Percentiles rank a stretch among this genome's conserved stretches.
These are phyloP conservation scores for Pterocarpus santalinus DNA, from an alignment of 306 rosid species.

Conservation along the genomic window DNA sequence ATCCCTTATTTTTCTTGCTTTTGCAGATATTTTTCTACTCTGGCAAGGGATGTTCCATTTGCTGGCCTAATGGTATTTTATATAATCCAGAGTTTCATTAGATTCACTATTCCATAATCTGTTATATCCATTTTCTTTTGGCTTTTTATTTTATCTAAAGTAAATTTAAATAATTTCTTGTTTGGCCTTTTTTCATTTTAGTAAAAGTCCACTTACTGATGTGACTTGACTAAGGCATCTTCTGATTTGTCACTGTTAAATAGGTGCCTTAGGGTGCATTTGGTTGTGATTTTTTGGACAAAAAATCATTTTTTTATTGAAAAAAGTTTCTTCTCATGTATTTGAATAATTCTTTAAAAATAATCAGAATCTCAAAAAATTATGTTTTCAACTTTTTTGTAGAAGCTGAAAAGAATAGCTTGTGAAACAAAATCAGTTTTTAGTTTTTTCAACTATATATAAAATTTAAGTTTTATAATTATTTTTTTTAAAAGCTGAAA, in stretches of 20 bases:
- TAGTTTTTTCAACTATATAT: too few relatives aligned
- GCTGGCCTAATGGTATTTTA: constrained; percentile 86
- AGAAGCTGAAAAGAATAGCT: too few relatives aligned
- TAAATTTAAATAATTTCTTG: constrained; percentile 13
- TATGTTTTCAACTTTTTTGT: too few relatives aligned
- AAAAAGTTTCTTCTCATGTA: too few relatives aligned
- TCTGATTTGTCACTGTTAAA: constrained; percentile 12
- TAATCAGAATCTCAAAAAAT: too few relatives aligned
- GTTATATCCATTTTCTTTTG: constrained; percentile 23
- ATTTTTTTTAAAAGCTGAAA: too few relatives aligned
- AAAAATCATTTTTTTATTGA: too few relatives aligned
- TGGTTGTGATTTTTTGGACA: too few relatives aligned
- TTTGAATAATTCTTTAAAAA: too few relatives aligned
- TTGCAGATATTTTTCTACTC: constrained; percentile 80
- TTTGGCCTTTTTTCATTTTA: neutral
- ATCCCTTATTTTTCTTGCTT: constrained; percentile 48
- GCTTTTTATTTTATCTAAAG: neutral
- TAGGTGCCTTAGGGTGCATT: neutral
- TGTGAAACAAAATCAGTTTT: too few relatives aligned
- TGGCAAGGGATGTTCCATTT: constrained; percentile 94
- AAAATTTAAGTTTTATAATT: too few relatives aligned
- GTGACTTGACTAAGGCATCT: constrained; percentile 7
- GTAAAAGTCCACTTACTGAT: neutral
- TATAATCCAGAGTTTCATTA: neutral
- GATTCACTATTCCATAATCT: neutral